Base-by-base conservation (phyloP, 495 filamentous ascomycete species). In the Pyrenula massariospora region DNA sequence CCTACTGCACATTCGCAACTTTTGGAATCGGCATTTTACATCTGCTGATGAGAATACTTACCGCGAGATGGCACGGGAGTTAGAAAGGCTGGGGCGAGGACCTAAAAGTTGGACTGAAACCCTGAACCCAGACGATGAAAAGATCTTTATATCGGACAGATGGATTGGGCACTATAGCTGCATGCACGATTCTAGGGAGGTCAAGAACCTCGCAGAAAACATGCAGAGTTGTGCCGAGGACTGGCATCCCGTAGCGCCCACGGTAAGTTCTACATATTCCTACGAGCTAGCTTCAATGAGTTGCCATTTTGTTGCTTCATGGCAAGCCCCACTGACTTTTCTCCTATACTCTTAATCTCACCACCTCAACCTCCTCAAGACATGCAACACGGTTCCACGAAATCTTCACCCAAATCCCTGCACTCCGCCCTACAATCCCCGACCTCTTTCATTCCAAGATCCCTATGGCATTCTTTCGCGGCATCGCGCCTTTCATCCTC, bases 1-100 rank as follows among this genome's bases (percentile, higher is more conserved):
- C 8, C 50, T 52, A 19, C 50, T 52, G n/a, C 50, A 52, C 50
- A 52, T 52, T 21, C 50, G 50, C 8, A 52, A 52, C 50, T 52
- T 52, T 24, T 52, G 50, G 50, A 52, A 52, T 20, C 19, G 19
- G 10, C 50, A 52, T 19, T 24, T 52, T 21, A 24, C 50, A 52
- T 52, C 50, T 24, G 20, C 8, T 10, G 8, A 5, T 8, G 50
- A 21, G 19, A 20, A 20, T 52, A 10, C 50, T 5, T 52, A 52
- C 20, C 19, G 19, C 19, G 50, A 52, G 8, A 52, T 52, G 50
- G 50, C 50, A 10, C 8, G 50, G 10, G 20, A 21, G 50, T 52
- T 52, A 19, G 50, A 21, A 21, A 20, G 50, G 22, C 50, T 20
- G 5, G 22, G 22, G n/a, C 50, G 22, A 8, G 50, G 19, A 8